Evolutionary conservation across 345 rosid species (phyloP).

Genomic region (Linum tenue): DNA sequence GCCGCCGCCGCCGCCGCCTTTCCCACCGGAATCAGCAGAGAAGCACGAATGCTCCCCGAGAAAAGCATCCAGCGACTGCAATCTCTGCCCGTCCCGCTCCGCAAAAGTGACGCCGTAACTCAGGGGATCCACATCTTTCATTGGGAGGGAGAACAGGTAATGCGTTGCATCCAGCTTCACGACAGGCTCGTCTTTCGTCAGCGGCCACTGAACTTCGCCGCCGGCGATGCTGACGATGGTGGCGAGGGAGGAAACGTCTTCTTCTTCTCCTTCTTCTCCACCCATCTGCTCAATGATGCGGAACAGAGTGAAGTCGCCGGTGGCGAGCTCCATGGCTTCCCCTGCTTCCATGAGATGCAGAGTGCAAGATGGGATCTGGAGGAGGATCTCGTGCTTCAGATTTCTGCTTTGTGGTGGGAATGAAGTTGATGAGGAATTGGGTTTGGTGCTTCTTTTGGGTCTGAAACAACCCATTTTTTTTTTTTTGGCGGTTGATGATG

Average conservation of each 20-base stretch:
- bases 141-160: slow-evolving; percentile 72
- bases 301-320: slow-evolving; percentile 54
- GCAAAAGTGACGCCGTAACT: slow-evolving; percentile 71
- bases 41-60: slow-evolving; percentile 61
- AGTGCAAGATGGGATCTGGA: slow-evolving; percentile 55
- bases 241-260: slow-evolving; percentile 48
- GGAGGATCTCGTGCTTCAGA: slow-evolving; percentile 37
- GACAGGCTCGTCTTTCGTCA: slow-evolving; percentile 88
- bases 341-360: slow-evolving; percentile 69
- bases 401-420: slow-evolving; percentile 19
- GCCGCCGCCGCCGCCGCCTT: neutral
- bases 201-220: slow-evolving; percentile 68
- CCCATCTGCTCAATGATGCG: slow-evolving; percentile 12
- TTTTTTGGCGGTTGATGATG: neutral
- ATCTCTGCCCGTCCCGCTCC: slow-evolving; percentile 21
- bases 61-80: slow-evolving; percentile 50
- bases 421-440: slow-evolving; percentile 15
- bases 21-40: slow-evolving; percentile 16
- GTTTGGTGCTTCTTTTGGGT: slow-evolving; percentile 7
- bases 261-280: neutral
- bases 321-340: slow-evolving; percentile 62
- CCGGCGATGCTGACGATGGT: slow-evolving; percentile 64
- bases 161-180: slow-evolving; percentile 63
- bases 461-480: slow-evolving; percentile 50
- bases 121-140: slow-evolving; percentile 66